A percentile compares a stretch with the other conserved stretches of the same genome.
phyloP scores from a whole-genome alignment of 2,329 filamentous ascomycete species.

The Trichoderma hamatum region DNA sequence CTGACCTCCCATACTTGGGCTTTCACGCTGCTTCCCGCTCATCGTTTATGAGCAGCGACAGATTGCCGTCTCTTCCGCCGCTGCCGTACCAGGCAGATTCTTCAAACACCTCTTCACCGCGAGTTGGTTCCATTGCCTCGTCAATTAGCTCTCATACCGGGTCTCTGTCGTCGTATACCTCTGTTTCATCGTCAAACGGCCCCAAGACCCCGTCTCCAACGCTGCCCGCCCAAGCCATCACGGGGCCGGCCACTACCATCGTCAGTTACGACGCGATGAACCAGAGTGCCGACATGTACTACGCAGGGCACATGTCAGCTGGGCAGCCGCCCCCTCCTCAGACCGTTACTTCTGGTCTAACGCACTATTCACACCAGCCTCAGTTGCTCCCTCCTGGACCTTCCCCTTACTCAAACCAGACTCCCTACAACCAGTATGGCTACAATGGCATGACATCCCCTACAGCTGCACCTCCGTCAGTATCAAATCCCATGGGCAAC shows the following conservation, averaged over 20 bases:
- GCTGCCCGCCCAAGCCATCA: slow-evolving; percentile 54
- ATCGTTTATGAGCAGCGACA: slow-evolving; percentile 69
- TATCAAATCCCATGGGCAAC: slow-evolving; percentile 69
- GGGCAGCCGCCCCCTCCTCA: slow-evolving; percentile 75
- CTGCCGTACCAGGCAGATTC: slow-evolving; percentile 71
- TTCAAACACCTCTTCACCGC: slow-evolving; percentile 73
- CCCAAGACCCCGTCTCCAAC: slow-evolving; percentile 79
- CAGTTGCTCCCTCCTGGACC: slow-evolving; percentile 74
- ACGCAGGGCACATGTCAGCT: slow-evolving; percentile 76
- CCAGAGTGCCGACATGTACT: slow-evolving; percentile 83
- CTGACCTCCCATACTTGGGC: slow-evolving; percentile 63
- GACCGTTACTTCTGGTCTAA: slow-evolving; percentile 73
- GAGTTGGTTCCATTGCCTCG: slow-evolving; percentile 73
- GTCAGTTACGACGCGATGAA: slow-evolving; percentile 68
- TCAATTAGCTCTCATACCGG: slow-evolving; percentile 55
- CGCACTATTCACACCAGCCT: slow-evolving; percentile 79
- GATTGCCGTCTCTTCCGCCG: slow-evolving; percentile 71
- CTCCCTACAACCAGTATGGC: slow-evolving; percentile 68
- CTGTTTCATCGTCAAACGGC: slow-evolving; percentile 60
- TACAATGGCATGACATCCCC: slow-evolving; percentile 85
- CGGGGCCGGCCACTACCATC: slow-evolving; percentile 39
- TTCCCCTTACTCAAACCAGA: slow-evolving; percentile 65
- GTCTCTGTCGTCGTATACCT: slow-evolving; percentile 59
- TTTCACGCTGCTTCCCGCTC: slow-evolving; percentile 60
- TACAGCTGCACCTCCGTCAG: slow-evolving; percentile 67